A percentile compares a stretch with the other conserved stretches of the same genome.
Evolutionary conservation across 2,329 filamentous ascomycete genomes (phyloP).

Genomic region (Aspergillus pseudotamarii): DNA sequence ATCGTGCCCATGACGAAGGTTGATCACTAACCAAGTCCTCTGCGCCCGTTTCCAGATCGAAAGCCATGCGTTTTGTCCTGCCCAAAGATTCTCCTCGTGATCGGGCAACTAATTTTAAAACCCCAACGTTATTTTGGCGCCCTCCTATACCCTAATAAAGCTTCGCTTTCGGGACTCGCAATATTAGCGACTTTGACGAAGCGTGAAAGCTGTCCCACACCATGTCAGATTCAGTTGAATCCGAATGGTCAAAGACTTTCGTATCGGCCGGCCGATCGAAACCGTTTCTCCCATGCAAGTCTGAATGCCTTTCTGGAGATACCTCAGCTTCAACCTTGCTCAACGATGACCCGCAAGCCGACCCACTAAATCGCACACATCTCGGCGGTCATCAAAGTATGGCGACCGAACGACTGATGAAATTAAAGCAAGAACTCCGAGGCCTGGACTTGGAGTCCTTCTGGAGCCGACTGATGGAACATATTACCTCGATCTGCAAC

Average conservation of each 20-base stretch:
- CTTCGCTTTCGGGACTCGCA: constrained; percentile 2
- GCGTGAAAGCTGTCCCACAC: constrained; percentile 9
- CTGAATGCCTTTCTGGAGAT: constrained; percentile 30
- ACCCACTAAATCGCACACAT: constrained; percentile 31
- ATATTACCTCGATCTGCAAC: constrained; percentile 63
- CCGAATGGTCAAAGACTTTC: constrained; percentile 33
- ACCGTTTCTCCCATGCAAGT: constrained; percentile 35
- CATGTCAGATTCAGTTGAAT: constrained; percentile 38
- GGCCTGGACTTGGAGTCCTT: constrained; percentile 61
- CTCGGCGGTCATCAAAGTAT: constrained; percentile 58
- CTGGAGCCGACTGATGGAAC: constrained; percentile 66
- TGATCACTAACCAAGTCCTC: constrained; percentile 2
- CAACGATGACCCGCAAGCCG: constrained; percentile 27
- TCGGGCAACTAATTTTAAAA: constrained; percentile 23
- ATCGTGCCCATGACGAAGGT: not conserved
- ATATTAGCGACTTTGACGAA: not conserved
- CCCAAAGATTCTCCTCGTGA: constrained; percentile 22
- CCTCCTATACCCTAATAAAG: constrained; percentile 24
- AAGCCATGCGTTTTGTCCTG: constrained; percentile 29
- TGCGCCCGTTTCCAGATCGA: constrained; percentile 14
- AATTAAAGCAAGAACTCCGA: constrained; percentile 60
- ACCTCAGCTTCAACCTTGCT: constrained; percentile 24
- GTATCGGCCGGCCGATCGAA: constrained; percentile 26
- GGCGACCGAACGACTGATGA: constrained; percentile 62
- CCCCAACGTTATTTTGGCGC: constrained; percentile 23